A percentile compares a stretch with the other conserved stretches of the same genome.
These are phyloP conservation scores for Ballota nigra DNA, from an alignment of 257 asterid species.

Conservation along the genomic window DNA sequence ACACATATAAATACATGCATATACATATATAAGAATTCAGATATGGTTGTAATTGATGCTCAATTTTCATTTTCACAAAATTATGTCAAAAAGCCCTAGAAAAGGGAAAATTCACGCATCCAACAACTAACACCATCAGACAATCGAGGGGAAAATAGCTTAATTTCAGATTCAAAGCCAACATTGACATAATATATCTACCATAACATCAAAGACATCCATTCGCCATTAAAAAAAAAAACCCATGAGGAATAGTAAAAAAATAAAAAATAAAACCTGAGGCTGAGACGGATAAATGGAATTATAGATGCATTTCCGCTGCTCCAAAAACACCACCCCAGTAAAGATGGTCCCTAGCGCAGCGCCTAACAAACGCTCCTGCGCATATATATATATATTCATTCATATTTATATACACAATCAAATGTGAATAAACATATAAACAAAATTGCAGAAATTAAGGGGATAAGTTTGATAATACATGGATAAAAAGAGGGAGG, in stretches of 20 bases:
- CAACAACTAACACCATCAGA: conserved; percentile 3
- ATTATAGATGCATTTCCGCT: conserved; percentile 50
- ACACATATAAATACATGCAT: no score
- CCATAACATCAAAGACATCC: neutral
- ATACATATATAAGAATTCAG: no score
- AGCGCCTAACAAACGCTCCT: conserved; percentile 91
- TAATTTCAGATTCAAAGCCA: neutral
- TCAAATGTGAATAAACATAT: neutral
- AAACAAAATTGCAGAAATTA: neutral
- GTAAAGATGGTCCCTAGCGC: conserved; percentile 61
- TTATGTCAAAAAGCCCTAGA: neutral
- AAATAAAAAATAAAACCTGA: no score
- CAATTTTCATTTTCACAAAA: neutral
- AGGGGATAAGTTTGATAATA: neutral
- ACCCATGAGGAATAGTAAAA: neutral
- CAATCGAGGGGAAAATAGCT: neutral
- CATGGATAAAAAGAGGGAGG: neutral
- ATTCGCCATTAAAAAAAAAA: neutral
- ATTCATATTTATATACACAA: neutral
- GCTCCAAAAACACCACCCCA: conserved; percentile 58
- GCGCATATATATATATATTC: conserved; percentile 12
- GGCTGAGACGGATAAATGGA: conserved; percentile 50
- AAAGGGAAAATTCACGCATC: neutral
- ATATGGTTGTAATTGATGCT: neutral
- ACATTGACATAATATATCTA: conserved; percentile 2